A percentile compares a stretch with the other conserved stretches of the same genome.
Evolutionary conservation across 768 basidiomycete genomes (phyloP).

Genomic region (Lactarius evosmus): DNA sequence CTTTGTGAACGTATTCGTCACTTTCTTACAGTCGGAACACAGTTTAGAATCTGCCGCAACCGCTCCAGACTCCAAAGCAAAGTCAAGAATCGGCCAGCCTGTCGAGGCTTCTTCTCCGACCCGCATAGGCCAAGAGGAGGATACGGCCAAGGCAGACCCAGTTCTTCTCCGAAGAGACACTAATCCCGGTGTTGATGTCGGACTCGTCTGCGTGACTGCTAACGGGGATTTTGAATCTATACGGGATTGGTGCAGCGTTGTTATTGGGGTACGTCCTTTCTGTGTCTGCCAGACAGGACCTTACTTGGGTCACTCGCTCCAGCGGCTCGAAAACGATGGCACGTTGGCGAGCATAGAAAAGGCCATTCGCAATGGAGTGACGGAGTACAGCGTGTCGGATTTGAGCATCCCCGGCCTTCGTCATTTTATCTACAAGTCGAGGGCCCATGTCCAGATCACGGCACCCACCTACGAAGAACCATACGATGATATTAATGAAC

Average conservation of each 20-base stretch:
- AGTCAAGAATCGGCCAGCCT: conserved; percentile 1
- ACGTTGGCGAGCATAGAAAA: conserved; percentile 49
- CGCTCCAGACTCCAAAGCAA: conserved; percentile 14
- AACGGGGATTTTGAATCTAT: conserved; percentile 85
- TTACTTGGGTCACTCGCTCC: conserved; percentile 12
- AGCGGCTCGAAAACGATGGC: conserved; percentile 68
- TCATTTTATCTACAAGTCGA: conserved; percentile 94
- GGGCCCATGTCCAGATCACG: conserved; percentile 86
- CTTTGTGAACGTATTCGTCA: conserved; percentile 90
- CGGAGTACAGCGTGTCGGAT: conserved; percentile 67
- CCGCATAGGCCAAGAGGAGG: conserved; percentile 1
- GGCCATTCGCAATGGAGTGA: conserved; percentile 47
- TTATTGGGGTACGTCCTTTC: conserved; percentile 48
- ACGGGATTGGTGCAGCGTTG: conserved; percentile 67
- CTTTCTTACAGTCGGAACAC: conserved; percentile 48
- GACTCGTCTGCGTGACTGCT: conserved; percentile 76
- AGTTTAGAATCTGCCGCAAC: not conserved
- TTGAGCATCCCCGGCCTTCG: conserved; percentile 86
- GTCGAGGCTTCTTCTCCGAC: conserved; percentile 2
- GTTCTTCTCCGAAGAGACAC: not conserved
- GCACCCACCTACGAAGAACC: conserved; percentile 82
- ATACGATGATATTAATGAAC: conserved; percentile 61
- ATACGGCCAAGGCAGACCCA: not conserved
- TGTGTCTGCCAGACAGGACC: not conserved
- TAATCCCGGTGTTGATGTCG: conserved; percentile 33